Conservation (phyloP, 208 protist genomes). For the Polymyxa betae region DNA sequence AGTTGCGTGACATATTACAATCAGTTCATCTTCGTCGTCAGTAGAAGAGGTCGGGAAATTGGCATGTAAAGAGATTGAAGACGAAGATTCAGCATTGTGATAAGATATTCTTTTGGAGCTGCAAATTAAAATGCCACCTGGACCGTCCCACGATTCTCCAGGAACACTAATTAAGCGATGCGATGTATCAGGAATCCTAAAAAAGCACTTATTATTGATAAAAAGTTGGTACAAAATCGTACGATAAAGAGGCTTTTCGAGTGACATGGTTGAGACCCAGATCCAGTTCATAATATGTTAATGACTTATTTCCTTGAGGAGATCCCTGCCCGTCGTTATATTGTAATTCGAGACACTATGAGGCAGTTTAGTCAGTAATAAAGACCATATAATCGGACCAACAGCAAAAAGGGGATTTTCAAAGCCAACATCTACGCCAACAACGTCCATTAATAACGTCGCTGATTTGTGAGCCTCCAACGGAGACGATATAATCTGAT, state of each 20-base stretch:
- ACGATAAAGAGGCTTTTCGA: constrained; percentile 57
- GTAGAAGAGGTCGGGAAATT: neutral
- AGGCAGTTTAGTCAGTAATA: neutral
- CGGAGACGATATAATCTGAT: constrained; percentile 70
- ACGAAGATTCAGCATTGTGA: constrained; percentile 29
- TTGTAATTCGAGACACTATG: neutral
- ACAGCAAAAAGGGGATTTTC: constrained; percentile 90
- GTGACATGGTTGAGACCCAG: constrained; percentile 96
- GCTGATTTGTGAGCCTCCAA: constrained; percentile 86
- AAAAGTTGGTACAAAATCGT: neutral
- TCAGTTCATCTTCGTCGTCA: neutral
- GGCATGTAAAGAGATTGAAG: neutral
- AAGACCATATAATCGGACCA: constrained; percentile 60
- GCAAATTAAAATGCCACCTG: constrained; percentile 94
- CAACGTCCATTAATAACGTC: constrained; percentile 78
- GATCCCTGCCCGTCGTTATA: neutral
- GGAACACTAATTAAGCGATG: constrained; percentile 42
- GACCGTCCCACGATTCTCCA: constrained; percentile 75
- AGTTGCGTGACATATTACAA: neutral
- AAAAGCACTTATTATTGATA: neutral
- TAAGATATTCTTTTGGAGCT: constrained; percentile 50
- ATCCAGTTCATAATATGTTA: constrained; percentile 96
- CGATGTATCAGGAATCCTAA: neutral
- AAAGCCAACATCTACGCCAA: constrained; percentile 88
- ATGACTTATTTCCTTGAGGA: constrained; percentile 70